Conservation (phyloP, 805 yeast species). For the Zygoascus tannicola region DNA sequence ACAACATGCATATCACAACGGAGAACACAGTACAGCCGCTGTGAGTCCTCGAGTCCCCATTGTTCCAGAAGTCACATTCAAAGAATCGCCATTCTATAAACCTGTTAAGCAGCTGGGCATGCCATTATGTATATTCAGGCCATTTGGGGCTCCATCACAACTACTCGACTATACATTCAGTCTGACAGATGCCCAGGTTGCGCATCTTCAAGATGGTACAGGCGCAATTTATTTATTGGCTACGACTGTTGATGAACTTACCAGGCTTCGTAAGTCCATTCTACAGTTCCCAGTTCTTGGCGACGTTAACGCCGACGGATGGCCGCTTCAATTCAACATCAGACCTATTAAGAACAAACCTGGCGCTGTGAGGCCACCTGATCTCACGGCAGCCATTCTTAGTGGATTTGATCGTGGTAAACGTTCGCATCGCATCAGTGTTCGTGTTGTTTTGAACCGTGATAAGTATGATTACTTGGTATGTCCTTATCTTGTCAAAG, state of each 20-base stretch:
- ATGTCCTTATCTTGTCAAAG: conserved; percentile 52
- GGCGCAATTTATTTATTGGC: conserved; percentile 44
- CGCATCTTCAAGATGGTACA: conserved; percentile 27
- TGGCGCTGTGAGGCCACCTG: conserved; percentile 79
- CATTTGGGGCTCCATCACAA: conserved; percentile 5
- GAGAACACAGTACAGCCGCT: too few relatives aligned
- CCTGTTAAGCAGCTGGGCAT: conserved; percentile 11
- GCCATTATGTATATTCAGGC: conserved; percentile 16
- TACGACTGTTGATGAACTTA: conserved; percentile 25
- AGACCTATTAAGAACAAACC: conserved; percentile 67
- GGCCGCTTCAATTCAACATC: conserved; percentile 41
- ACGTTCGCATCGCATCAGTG: conserved; percentile 4
- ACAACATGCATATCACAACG: too few relatives aligned
- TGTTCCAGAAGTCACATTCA: conserved; percentile 14
- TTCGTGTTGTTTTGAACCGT: background rate
- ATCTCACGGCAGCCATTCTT: conserved; percentile 47
- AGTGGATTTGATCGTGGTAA: conserved; percentile 4
- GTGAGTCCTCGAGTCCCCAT: conserved; percentile 27
- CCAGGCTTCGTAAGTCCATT: conserved; percentile 15
- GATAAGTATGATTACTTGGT: conserved; percentile 25
- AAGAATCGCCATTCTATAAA: conserved; percentile 22
- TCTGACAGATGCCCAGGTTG: conserved; percentile 36
- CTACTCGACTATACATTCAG: conserved; percentile 27
- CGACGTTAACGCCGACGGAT: conserved; percentile 55
- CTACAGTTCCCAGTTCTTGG: conserved; percentile 64